A percentile compares a stretch with the other conserved stretches of the same genome.
Evolutionary conservation across 495 filamentous ascomycete species (phyloP).

Genomic region (Alectoria sarmentosa): DNA sequence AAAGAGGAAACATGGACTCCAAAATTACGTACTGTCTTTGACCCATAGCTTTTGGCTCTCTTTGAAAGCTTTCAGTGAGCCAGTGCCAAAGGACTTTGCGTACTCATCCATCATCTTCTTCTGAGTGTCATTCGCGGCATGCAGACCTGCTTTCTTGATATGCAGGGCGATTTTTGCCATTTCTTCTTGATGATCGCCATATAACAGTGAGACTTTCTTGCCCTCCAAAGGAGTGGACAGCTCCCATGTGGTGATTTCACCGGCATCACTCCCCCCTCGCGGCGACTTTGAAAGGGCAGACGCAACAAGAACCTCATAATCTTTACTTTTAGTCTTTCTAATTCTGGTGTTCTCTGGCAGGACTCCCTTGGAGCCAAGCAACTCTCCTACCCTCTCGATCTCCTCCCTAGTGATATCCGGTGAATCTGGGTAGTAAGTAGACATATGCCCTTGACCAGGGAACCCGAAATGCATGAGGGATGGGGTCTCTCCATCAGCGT

Average conservation of each 20-base stretch:
- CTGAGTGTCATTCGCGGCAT: conserved; percentile 81
- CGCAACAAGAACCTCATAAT: conserved; percentile 79
- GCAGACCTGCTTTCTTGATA: conserved; percentile 62
- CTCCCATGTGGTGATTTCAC: conserved; percentile 57
- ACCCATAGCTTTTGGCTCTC: conserved; percentile 90
- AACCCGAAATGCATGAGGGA: conserved; percentile 81
- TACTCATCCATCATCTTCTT: conserved; percentile 78
- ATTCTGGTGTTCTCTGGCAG: conserved; percentile 85
- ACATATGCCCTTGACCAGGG: conserved; percentile 73
- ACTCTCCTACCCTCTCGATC: conserved; percentile 62
- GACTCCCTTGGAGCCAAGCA: conserved; percentile 66
- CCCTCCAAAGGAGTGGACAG: conserved; percentile 58
- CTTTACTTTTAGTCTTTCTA: conserved; percentile 60
- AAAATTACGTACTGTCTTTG: conserved; percentile 47
- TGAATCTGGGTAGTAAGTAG: conserved; percentile 88
- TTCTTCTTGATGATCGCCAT: conserved; percentile 74
- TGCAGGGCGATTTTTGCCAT: conserved; percentile 71
- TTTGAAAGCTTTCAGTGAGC: conserved; percentile 83
- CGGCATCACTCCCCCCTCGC: conserved; percentile 57
- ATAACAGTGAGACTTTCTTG: conserved; percentile 67
- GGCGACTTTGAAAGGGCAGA: conserved; percentile 57
- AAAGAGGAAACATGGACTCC: too few species aligned
- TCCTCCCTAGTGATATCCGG: conserved; percentile 79
- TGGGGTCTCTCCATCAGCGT: conserved; percentile 54
- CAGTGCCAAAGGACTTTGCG: conserved; percentile 73